Conservation (phyloP, 169 alveolate species). For the Amoebophrya sp. region DNA sequence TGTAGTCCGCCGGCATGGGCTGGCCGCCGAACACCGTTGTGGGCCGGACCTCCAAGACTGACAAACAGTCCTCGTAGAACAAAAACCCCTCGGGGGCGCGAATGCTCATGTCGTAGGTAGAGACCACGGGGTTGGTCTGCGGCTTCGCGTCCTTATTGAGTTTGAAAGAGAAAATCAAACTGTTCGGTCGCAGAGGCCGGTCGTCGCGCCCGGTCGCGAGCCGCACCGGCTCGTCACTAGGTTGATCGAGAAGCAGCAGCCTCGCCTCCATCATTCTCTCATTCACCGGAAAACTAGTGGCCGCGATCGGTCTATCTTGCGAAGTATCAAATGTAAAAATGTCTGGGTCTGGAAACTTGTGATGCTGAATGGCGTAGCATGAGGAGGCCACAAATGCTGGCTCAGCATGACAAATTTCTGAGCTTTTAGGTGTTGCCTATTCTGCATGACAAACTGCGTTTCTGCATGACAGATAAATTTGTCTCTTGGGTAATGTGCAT, state of each 20-base stretch:
- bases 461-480: too few relatives aligned
- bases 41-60: neutral
- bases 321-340: too few relatives aligned
- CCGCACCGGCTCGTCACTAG: neutral
- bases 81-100: neutral
- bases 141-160: neutral
- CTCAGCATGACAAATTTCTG: too few relatives aligned
- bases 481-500: too few relatives aligned
- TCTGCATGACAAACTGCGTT: too few relatives aligned
- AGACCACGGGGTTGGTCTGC: too few relatives aligned
- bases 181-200: neutral
- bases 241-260: neutral
- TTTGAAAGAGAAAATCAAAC: neutral
- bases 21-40: neutral
- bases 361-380: too few relatives aligned
- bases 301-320: neutral
- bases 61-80: conserved; percentile 11
- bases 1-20: neutral
- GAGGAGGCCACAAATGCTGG: too few relatives aligned
- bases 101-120: neutral
- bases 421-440: too few relatives aligned
- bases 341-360: too few relatives aligned
- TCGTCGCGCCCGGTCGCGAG: conserved; percentile 19
- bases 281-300: neutral
- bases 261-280: neutral